Evolutionary conservation across 148 eudicot species (phyloP).

Genomic region (Diospyros lotus): DNA sequence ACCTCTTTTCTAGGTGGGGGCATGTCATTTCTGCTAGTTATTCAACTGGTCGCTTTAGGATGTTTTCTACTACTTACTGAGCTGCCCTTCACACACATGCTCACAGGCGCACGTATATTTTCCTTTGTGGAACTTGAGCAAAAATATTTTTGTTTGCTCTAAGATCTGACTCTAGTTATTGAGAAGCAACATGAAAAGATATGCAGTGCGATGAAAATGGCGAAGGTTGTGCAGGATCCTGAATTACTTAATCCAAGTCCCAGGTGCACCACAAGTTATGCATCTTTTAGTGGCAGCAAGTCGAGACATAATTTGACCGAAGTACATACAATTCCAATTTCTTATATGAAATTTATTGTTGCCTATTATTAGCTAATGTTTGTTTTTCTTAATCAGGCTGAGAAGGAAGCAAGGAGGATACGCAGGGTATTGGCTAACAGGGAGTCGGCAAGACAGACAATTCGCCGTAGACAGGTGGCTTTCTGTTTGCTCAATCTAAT

Average conservation of each 20-base stretch:
- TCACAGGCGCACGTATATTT: no score
- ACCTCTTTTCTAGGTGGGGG: no score
- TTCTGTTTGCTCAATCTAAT: background rate
- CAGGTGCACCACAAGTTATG: slow-evolving; percentile 10
- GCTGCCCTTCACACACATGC: no score
- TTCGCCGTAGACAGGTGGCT: slow-evolving; percentile 76
- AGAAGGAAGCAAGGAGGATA: slow-evolving; percentile 64
- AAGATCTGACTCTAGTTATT: slow-evolving; percentile 35
- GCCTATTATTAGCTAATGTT: background rate
- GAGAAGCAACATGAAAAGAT: slow-evolving; percentile 21
- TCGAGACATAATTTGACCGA: slow-evolving; percentile 44
- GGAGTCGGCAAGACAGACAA: slow-evolving; percentile 86
- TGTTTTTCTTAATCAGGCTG: slow-evolving; percentile 31
- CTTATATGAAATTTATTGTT: background rate
- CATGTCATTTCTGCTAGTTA: no score
- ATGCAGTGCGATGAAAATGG: slow-evolving; percentile 13
- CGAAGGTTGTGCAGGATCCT: slow-evolving; percentile 21
- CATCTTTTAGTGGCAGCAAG: slow-evolving; percentile 31
- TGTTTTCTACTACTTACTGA: no score
- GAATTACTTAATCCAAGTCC: slow-evolving; percentile 22
- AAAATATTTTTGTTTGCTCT: slow-evolving; percentile 17
- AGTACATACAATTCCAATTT: slow-evolving; percentile 25
- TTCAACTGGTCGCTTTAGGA: no score
- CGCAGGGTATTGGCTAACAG: slow-evolving; percentile 76
- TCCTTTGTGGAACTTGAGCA: slow-evolving; percentile 16